phyloP scores from a whole-genome alignment of 495 filamentous ascomycete genomes.

The Xylona heveae region DNA sequence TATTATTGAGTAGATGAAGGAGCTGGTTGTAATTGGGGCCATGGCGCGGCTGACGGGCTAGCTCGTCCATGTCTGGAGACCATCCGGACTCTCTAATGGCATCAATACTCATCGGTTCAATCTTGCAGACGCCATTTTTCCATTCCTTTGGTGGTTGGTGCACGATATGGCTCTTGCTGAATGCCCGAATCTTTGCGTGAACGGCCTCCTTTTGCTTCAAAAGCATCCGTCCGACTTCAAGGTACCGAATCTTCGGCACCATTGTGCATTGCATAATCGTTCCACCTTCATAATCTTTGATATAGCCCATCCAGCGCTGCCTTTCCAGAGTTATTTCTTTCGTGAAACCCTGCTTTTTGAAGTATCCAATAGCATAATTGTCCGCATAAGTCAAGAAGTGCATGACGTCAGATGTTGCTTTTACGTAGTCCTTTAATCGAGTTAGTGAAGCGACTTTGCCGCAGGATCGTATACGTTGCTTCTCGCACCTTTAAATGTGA shows the following conservation, averaged over 20 bases:
- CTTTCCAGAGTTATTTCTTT: slow-evolving; percentile 91
- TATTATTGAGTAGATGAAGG: slow-evolving; percentile 76
- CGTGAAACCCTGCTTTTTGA: slow-evolving; percentile 97
- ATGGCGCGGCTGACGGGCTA: slow-evolving; percentile 89
- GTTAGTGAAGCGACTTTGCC: background rate
- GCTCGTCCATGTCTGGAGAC: slow-evolving; percentile 92
- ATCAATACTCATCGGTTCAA: slow-evolving; percentile 63
- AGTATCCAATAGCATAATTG: slow-evolving; percentile 97
- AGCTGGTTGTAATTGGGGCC: slow-evolving; percentile 92
- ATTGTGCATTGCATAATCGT: slow-evolving; percentile 99
- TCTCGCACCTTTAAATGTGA: slow-evolving; percentile 57
- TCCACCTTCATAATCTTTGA: slow-evolving; percentile 97
- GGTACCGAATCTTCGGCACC: slow-evolving; percentile 84
- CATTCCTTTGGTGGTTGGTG: slow-evolving; percentile 72
- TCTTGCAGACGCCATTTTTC: slow-evolving; percentile 45
- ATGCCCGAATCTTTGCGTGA: slow-evolving; percentile 80
- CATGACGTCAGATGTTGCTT: slow-evolving; percentile 90
- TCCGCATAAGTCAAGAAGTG: slow-evolving; percentile 98
- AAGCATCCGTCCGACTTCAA: slow-evolving; percentile 86
- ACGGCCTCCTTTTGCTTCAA: slow-evolving; percentile 93
- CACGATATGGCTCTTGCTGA: slow-evolving; percentile 70
- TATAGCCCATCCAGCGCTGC: slow-evolving; percentile 95
- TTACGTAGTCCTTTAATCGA: slow-evolving; percentile 58
- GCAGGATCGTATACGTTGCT: background rate
- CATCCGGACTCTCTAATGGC: slow-evolving; percentile 76